Evolutionary conservation across 352 stramenopile species (phyloP).

Genomic region (Blastocystis sp.): DNA sequence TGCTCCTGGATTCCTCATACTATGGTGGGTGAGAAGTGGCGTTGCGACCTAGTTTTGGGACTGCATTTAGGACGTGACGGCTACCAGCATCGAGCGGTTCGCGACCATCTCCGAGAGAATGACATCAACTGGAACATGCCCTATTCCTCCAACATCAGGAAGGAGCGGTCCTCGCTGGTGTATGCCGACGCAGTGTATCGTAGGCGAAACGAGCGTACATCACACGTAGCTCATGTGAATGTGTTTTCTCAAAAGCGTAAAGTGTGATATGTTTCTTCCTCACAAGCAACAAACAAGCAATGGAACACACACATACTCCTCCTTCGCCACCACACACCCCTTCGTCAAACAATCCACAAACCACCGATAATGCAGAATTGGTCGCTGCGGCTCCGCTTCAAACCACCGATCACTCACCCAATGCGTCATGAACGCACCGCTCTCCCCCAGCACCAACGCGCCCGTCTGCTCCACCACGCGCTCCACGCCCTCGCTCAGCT

Average conservation of each 20-base stretch:
- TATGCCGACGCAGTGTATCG: constrained; percentile 33
- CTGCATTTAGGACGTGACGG: constrained; percentile 1
- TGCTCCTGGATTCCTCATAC: not conserved
- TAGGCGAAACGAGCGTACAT: not conserved
- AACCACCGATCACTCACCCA: not conserved
- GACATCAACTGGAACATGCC: constrained; percentile 23
- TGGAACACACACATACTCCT: not conserved
- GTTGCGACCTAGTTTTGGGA: not conserved
- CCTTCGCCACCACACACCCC: not conserved
- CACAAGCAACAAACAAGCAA: constrained; percentile 9
- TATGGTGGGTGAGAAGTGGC: not conserved
- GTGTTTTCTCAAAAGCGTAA: not conserved
- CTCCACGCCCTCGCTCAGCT: not conserved
- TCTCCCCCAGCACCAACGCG: not conserved
- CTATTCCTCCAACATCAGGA: not conserved
- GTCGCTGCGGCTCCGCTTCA: not conserved
- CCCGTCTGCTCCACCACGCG: not conserved
- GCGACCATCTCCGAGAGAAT: not conserved
- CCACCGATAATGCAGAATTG: not conserved
- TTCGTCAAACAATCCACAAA: constrained; percentile 2
- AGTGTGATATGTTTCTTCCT: not conserved
- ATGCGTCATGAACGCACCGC: not conserved
- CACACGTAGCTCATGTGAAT: not conserved
- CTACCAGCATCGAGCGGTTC: not conserved
- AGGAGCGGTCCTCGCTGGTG: not conserved